Evolutionary conservation across 169 alveolate genomes (phyloP).

Genomic region (Eimeria zaria): DNA sequence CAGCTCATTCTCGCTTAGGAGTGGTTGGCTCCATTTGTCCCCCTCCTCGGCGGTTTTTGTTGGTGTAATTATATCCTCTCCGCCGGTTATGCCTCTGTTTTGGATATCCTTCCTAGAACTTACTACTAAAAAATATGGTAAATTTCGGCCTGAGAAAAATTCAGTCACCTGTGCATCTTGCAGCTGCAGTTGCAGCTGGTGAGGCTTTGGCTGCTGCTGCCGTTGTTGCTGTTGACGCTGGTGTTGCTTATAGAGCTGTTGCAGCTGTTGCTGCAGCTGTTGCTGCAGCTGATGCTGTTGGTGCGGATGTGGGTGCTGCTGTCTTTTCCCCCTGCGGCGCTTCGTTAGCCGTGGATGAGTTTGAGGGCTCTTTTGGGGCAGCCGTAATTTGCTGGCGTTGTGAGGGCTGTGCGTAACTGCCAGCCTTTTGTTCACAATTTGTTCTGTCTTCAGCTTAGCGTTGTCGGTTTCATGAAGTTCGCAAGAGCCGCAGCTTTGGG

Average conservation of each 20-base stretch:
- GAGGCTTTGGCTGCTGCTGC: constrained; percentile 4
- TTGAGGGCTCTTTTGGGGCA: not conserved
- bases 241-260: no score
- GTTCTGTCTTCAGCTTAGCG: not conserved
- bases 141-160: not conserved
- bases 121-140: not conserved
- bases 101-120: not conserved
- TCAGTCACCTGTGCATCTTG: not conserved
- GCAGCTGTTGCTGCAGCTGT: not conserved
- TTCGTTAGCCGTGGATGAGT: not conserved
- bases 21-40: not conserved
- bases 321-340: not conserved
- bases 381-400: not conserved
- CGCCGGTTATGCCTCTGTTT: not conserved
- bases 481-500: not conserved
- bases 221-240: not conserved
- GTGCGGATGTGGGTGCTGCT: not conserved
- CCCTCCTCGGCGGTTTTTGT: not conserved
- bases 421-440: not conserved
- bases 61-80: not conserved
- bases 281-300: not conserved
- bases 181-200: not conserved
- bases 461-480: not conserved
- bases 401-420: not conserved
- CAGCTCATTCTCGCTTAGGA: not conserved